phyloP scores from a whole-genome alignment of 495 filamentous ascomycete species.

The Penicillium taxi region DNA sequence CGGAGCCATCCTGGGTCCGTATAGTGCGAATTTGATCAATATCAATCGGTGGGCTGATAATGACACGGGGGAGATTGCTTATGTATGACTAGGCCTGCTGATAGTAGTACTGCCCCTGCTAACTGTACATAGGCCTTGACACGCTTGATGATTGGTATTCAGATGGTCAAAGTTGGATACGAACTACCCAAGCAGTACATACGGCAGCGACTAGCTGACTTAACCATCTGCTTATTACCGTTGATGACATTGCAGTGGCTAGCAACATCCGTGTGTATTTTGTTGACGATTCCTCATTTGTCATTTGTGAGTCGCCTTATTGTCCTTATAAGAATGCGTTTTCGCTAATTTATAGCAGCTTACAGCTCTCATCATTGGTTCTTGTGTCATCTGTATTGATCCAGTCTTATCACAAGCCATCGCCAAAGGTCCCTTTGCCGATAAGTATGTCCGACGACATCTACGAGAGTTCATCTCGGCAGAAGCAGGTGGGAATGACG shows the following conservation, averaged over 20 bases:
- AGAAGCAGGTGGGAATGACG: conserved; percentile 54
- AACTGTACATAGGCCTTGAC: conserved; percentile 29
- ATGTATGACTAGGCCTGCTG: conserved; percentile 12
- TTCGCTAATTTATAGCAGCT: conserved; percentile 29
- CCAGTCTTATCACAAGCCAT: conserved; percentile 53
- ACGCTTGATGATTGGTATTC: conserved; percentile 48
- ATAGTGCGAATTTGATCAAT: conserved; percentile 41
- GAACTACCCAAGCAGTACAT: conserved; percentile 28
- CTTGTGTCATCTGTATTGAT: conserved; percentile 55
- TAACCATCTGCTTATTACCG: conserved; percentile 33
- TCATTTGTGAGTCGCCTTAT: conserved; percentile 21
- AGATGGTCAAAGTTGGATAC: conserved; percentile 36
- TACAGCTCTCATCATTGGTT: conserved; percentile 50
- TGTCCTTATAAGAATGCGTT: background rate
- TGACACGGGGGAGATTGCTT: conserved; percentile 35
- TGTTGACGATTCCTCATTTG: conserved; percentile 26
- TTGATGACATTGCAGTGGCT: conserved; percentile 34
- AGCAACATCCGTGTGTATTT: conserved; percentile 29
- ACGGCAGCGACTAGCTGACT: conserved; percentile 18
- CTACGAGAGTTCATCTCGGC: conserved; percentile 57
- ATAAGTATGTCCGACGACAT: conserved; percentile 48
- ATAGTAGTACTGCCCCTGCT: background rate
- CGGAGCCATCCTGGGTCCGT: conserved; percentile 42
- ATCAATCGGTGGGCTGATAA: conserved; percentile 34
- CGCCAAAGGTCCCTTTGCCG: conserved; percentile 54